phyloP scores from a whole-genome alignment of 1,284 basidiomycete genomes.

The Pseudomicrostroma phylloplanum region DNA sequence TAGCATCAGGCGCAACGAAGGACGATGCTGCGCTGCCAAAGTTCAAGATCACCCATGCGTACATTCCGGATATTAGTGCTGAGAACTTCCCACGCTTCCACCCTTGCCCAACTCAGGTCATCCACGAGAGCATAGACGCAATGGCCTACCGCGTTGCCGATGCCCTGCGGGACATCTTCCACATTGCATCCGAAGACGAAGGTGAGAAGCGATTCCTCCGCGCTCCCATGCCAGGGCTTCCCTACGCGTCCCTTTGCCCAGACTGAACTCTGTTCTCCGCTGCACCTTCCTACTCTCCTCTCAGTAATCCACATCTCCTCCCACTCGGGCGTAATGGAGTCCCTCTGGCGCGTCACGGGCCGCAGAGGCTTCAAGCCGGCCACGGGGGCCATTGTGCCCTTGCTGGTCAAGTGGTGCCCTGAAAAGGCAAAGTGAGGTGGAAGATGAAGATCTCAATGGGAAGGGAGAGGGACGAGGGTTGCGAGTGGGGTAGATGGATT shows the following conservation, averaged over 20 bases:
- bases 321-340: slow-evolving; percentile 15
- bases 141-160: slow-evolving; percentile 14
- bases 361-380: slow-evolving; percentile 15
- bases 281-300: not conserved
- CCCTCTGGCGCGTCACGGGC: slow-evolving; percentile 12
- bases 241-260: not conserved
- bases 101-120: too few relatives aligned
- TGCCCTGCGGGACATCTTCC: slow-evolving; percentile 12
- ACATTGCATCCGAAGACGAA: slow-evolving; percentile 9
- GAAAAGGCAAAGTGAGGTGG: not conserved
- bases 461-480: too few relatives aligned
- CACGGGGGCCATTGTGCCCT: slow-evolving; percentile 11
- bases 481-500: too few relatives aligned
- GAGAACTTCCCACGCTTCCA: too few relatives aligned
- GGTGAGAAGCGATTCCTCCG: not conserved
- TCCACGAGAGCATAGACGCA: slow-evolving; percentile 10
- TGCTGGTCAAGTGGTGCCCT: not conserved
- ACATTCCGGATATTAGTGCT: too few relatives aligned
- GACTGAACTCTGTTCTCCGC: not conserved
- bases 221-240: not conserved
- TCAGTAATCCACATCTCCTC: slow-evolving; percentile 17
- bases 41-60: too few relatives aligned
- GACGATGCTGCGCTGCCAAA: too few relatives aligned
- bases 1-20: too few relatives aligned
- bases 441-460: too few relatives aligned